These are phyloP conservation scores for Rhodotorula sp. DNA, from an alignment of 1,284 basidiomycete species.

Conservation along the genomic window DNA sequence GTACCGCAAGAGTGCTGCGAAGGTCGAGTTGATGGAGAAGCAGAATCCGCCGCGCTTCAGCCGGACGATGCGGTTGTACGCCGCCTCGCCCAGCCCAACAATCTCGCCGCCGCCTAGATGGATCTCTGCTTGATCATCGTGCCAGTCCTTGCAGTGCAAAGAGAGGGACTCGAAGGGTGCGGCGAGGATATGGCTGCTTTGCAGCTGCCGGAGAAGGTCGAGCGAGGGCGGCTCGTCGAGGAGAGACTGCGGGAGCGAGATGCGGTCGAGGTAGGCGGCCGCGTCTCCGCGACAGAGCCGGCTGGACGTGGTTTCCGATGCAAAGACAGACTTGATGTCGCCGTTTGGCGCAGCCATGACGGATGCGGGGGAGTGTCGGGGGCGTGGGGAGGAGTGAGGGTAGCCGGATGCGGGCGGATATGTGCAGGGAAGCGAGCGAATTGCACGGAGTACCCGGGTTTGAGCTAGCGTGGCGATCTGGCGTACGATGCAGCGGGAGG, in stretches of 20 bases:
- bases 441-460: too few relatives aligned
- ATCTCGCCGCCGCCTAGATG: conserved; percentile 18
- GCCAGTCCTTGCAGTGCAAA: conserved; percentile 28
- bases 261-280: conserved; percentile 23
- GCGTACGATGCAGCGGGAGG: background rate
- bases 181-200: conserved; percentile 18
- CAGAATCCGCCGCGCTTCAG: conserved; percentile 31
- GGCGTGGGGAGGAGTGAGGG: too few relatives aligned
- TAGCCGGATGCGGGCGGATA: background rate
- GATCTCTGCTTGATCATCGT: conserved; percentile 14
- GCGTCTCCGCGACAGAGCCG: conserved; percentile 15
- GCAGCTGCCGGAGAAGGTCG: conserved; percentile 27
- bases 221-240: conserved; percentile 23
- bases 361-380: background rate
- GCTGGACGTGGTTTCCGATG: background rate
- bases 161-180: conserved; percentile 34
- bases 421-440: too few relatives aligned
- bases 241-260: conserved; percentile 11
- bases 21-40: conserved; percentile 29
- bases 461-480: too few relatives aligned
- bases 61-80: conserved; percentile 19
- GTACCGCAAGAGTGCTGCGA: conserved; percentile 16
- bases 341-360: background rate
- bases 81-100: conserved; percentile 11
- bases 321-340: conserved; percentile 1